These are phyloP conservation scores for Oryza nivara DNA, from an alignment of 176 grass and related monocot species.

Conservation along the genomic window DNA sequence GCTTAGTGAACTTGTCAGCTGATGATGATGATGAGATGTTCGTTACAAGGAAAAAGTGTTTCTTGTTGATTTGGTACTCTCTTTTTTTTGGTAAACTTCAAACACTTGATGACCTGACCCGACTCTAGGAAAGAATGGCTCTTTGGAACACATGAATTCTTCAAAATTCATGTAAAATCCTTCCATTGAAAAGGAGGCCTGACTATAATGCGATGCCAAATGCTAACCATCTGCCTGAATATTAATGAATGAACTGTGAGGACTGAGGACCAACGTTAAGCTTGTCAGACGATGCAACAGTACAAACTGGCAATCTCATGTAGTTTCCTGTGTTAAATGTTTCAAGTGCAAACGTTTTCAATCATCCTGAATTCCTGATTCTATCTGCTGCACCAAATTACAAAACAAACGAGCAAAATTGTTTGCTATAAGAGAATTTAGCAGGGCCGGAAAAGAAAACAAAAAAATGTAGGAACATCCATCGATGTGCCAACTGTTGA, in stretches of 20 bases:
- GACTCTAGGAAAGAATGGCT: no score
- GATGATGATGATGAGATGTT: no score
- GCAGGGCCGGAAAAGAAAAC: not conserved
- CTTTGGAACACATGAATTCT: no score
- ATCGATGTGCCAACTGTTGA: conserved; percentile 27
- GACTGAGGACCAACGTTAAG: conserved; percentile 7
- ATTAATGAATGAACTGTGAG: not conserved
- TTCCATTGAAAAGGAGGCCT: no score
- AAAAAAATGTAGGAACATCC: not conserved
- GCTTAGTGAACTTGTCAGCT: no score
- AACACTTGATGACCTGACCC: no score
- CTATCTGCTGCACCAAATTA: conserved; percentile 25
- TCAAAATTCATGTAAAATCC: no score
- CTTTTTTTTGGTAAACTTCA: no score
- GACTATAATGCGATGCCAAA: not conserved
- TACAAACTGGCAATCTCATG: not conserved
- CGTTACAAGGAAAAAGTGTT: no score
- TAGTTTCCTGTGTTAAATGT: conserved; percentile 40
- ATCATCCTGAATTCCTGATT: not conserved
- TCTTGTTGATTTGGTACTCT: no score
- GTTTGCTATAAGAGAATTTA: conserved; percentile 21
- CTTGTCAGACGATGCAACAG: not conserved
- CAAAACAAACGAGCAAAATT: conserved; percentile 40
- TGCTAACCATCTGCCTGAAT: not conserved
- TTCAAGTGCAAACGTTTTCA: conserved; percentile 12